Evolutionary conservation across 139 green algal species (phyloP).

Genomic region (Choricystis sp.): DNA sequence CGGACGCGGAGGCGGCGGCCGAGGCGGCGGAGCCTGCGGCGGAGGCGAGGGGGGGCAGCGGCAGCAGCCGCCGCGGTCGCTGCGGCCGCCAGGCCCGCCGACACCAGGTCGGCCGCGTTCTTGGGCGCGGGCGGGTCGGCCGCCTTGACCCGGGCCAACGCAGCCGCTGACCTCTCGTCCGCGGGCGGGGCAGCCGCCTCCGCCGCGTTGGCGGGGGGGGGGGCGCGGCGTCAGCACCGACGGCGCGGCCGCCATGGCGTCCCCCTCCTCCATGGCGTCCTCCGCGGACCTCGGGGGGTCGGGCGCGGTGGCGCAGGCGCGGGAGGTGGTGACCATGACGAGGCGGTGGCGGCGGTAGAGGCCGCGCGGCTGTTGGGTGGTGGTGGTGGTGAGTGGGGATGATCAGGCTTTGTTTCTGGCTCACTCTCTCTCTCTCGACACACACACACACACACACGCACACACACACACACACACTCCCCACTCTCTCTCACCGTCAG

Average conservation of each 20-base stretch:
- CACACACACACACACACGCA: no score
- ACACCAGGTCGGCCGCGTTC: conserved; percentile 30
- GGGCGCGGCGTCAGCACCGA: not conserved
- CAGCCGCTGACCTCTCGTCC: not conserved
- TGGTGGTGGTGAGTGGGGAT: not conserved
- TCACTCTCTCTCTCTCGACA: not conserved
- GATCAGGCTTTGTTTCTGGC: not conserved
- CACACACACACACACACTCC: no score
- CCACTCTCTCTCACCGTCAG: conserved; percentile 11
- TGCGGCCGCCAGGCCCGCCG: conserved; percentile 31
- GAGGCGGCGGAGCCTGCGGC: conserved; percentile 1
- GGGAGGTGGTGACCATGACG: conserved; percentile 47
- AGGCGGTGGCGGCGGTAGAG: conserved; percentile 27
- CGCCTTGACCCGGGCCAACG: not conserved
- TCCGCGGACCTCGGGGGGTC: conserved; percentile 13
- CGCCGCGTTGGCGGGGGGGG: conserved; percentile 1
- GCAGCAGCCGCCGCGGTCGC: conserved; percentile 25
- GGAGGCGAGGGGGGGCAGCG: conserved; percentile 10
- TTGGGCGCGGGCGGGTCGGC: conserved; percentile 1
- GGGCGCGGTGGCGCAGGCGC: conserved; percentile 23
- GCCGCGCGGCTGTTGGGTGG: conserved; percentile 1
- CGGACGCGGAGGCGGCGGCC: conserved; percentile 8
- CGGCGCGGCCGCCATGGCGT: conserved; percentile 42
- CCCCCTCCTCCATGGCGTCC: conserved; percentile 29
- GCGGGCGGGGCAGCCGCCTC: not conserved